These are phyloP conservation scores for Vitis rupestris DNA, from an alignment of 164 flowering plant genomes.

Conservation along the genomic window DNA sequence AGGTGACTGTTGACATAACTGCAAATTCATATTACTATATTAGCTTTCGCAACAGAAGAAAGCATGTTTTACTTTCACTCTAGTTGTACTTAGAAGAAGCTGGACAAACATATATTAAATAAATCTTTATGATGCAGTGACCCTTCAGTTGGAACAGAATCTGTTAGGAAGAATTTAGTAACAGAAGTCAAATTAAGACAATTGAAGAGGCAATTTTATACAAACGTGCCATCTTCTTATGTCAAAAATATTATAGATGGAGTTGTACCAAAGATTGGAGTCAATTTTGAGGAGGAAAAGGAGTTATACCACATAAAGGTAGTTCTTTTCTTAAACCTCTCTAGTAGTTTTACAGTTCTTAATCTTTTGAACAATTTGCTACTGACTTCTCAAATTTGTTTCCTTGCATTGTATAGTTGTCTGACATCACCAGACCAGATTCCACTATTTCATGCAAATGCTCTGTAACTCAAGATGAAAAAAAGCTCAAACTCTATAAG, in stretches of 20 bases:
- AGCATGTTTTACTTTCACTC: too few species aligned
- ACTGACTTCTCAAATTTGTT: background rate
- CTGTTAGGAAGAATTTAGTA: slow-evolving; percentile 14
- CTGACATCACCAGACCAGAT: slow-evolving; percentile 38
- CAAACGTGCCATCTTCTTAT: slow-evolving; percentile 38
- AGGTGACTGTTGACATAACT: too few species aligned
- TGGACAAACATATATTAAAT: background rate
- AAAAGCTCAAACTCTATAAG: slow-evolving; percentile 48
- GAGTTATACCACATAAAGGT: slow-evolving; percentile 54
- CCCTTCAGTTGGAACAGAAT: slow-evolving; percentile 17
- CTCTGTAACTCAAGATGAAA: slow-evolving; percentile 17
- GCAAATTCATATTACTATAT: too few species aligned
- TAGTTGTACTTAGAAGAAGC: background rate
- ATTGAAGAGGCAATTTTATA: slow-evolving; percentile 27
- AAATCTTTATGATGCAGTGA: slow-evolving; percentile 24
- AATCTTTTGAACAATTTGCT: background rate
- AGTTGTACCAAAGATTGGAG: slow-evolving; percentile 34
- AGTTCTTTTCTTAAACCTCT: slow-evolving; percentile 4
- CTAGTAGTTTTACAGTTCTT: background rate
- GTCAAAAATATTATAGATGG: slow-evolving; percentile 21
- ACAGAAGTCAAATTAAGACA: slow-evolving; percentile 24
- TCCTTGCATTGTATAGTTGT: slow-evolving; percentile 29
- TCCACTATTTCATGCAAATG: slow-evolving; percentile 61
- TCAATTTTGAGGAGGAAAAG: slow-evolving; percentile 38
- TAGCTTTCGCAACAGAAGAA: too few species aligned